These are phyloP conservation scores for Bolboschoenoplectus hybrid DNA, from an alignment of 202 grass and related monocot species.

Conservation along the genomic window DNA sequence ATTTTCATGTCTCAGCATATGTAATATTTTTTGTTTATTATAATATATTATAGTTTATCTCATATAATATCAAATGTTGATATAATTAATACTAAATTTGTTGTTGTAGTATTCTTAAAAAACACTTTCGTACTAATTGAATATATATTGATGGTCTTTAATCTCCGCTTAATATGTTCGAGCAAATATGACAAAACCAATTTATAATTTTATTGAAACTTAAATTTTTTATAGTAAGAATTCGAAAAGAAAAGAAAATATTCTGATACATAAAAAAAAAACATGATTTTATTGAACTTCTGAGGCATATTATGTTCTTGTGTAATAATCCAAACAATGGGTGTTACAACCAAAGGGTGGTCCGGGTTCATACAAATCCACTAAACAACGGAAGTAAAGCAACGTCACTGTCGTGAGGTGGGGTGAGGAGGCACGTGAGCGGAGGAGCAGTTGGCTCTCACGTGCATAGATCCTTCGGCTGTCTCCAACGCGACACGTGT, in stretches of 20 bases:
- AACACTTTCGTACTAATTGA: too few relatives aligned
- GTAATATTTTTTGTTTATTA: not conserved
- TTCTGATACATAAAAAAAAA: too few relatives aligned
- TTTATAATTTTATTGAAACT: too few relatives aligned
- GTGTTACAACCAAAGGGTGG: not conserved
- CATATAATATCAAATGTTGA: not conserved
- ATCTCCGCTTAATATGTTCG: too few relatives aligned
- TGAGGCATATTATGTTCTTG: not conserved
- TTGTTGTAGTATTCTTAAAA: too few relatives aligned
- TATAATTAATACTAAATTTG: not conserved
- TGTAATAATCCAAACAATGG: not conserved
- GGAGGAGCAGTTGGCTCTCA: constrained; percentile 39
- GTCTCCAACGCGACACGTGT: constrained; percentile 34
- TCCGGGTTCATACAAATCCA: not conserved
- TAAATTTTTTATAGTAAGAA: not conserved
- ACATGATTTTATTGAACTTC: not conserved
- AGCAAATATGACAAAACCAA: too few relatives aligned
- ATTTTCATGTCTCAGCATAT: not conserved
- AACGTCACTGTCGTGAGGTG: constrained; percentile 45
- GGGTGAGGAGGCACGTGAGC: constrained; percentile 43
- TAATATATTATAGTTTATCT: not conserved
- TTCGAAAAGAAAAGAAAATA: not conserved
- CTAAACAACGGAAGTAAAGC: not conserved
- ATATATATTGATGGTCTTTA: too few relatives aligned
- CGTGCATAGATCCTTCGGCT: constrained; percentile 36